Evolutionary conservation across 768 basidiomycete genomes (phyloP).

Genomic region (Boletus sensibilis): DNA sequence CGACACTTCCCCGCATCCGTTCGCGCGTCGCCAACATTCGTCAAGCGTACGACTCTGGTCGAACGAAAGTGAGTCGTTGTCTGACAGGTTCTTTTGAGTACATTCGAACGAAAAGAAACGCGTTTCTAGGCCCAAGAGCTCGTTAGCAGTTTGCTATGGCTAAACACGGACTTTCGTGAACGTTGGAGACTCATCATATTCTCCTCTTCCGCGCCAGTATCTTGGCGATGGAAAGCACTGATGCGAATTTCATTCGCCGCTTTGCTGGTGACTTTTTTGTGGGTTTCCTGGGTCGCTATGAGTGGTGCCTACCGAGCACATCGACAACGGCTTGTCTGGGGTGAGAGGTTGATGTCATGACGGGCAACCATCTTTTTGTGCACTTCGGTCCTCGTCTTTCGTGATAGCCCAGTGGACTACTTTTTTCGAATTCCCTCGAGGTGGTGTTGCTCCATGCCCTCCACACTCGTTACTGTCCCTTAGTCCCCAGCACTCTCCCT

Average conservation of each 20-base stretch:
- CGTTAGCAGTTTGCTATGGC: slow-evolving; percentile 65
- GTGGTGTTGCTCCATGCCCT: not conserved
- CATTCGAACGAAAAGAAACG: not conserved
- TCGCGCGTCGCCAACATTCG: slow-evolving; percentile 61
- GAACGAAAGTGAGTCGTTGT: slow-evolving; percentile 50
- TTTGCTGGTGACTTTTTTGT: slow-evolving; percentile 56
- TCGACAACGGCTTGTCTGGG: slow-evolving; percentile 74
- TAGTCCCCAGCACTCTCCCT: not conserved
- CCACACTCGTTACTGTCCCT: not conserved
- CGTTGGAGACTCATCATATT: slow-evolving; percentile 76
- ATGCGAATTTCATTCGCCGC: slow-evolving; percentile 61
- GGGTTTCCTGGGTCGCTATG: slow-evolving; percentile 59
- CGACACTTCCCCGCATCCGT: slow-evolving; percentile 58
- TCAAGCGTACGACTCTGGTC: slow-evolving; percentile 68
- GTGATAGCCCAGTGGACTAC: not conserved
- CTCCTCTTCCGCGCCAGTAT: slow-evolving; percentile 69
- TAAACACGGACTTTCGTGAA: slow-evolving; percentile 76
- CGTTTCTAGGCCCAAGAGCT: slow-evolving; percentile 57
- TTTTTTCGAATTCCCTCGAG: not conserved
- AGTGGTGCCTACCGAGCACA: slow-evolving; percentile 72
- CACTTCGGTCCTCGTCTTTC: not conserved
- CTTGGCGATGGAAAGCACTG: slow-evolving; percentile 63
- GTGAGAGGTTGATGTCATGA: slow-evolving; percentile 73
- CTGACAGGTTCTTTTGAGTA: not conserved
- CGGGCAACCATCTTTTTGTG: not conserved